These are phyloP conservation scores for Leishmania arabica DNA, from an alignment of 208 protist species.

Conservation along the genomic window DNA sequence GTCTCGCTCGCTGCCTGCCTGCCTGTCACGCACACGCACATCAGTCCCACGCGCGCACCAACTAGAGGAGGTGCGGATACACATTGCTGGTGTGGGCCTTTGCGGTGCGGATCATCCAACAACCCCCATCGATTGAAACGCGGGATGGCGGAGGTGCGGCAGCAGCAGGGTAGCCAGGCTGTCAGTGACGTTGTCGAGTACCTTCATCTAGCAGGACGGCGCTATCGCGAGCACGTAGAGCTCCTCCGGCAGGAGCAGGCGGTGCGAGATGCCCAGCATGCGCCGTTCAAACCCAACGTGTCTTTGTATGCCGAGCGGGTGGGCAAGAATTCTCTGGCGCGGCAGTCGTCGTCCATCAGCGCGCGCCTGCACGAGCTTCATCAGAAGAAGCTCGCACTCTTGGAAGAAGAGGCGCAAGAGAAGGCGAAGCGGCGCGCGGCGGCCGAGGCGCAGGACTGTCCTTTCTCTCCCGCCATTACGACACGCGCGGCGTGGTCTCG, in stretches of 20 bases:
- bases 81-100: neutral
- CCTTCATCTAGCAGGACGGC: conserved; percentile 55
- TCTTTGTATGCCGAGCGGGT: conserved; percentile 46
- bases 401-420: conserved; percentile 36
- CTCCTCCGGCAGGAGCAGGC: conserved; percentile 57
- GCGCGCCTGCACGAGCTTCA: conserved; percentile 67
- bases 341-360: conserved; percentile 50
- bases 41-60: neutral
- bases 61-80: neutral
- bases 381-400: conserved; percentile 29
- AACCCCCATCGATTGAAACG: neutral
- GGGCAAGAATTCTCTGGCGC: conserved; percentile 29
- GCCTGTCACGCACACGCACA: neutral
- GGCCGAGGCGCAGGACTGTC: conserved; percentile 22
- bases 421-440: conserved; percentile 20
- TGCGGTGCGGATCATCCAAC: neutral
- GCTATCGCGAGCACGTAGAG: conserved; percentile 65
- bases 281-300: conserved; percentile 58
- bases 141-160: conserved; percentile 6
- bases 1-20: neutral
- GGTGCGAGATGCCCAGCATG: conserved; percentile 41
- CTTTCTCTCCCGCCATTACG: conserved; percentile 50
- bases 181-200: conserved; percentile 60
- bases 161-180: neutral
- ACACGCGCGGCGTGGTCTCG: conserved; percentile 27